Evolutionary conservation across 2,329 filamentous ascomycete species (phyloP), one percentile per base, ranked within the genome.

Genomic region (Raffaelea arxii): DNA sequence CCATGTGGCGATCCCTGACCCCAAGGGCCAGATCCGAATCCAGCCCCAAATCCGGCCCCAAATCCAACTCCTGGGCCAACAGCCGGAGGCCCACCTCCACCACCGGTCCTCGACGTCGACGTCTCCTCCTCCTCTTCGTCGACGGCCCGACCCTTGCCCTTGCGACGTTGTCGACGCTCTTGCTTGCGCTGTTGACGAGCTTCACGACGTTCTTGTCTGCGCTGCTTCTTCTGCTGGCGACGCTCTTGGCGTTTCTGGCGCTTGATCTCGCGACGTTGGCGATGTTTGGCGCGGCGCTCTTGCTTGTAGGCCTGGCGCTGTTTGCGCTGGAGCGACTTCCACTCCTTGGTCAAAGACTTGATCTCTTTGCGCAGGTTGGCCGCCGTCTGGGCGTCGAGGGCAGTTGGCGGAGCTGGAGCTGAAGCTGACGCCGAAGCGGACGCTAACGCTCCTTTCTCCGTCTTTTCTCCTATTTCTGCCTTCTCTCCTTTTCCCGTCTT

Each of bases 311-410:
- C 49, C 47, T 55, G 55, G 47, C 52, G 61, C 50, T 69, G 63
- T 11, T 56, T 53, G 40, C 58, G 63, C 58, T 68, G 68, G 25
- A 65, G 56, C 1, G 55, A 56, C 52, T 67, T 69, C 62, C 71
- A 76, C 46, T 66, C 58, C 36, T 64, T 59, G 44, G 64, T 63
- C 24, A 78, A 56, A 3, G 55, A 57, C 52, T 67, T 72, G 46
- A 77, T 61, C 44, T 77, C 66, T 37, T 61, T 62, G 16, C 66
- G 58, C 25, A 77, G 58, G 3, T 57, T 62, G 24, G 59, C 59
- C 6, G 19, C 25, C 12, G 24, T 19, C 18, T 30, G 5, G 21
- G 6, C 4, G 6, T 22, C n/a, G 25, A 18, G 11, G 4, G 19
- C 21, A n/a, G 10, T 3, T 19, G 9, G n/a, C 4, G 19, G 23